These are phyloP conservation scores for Myxozyma geophila DNA, from an alignment of 805 yeast genomes.

Conservation along the genomic window DNA sequence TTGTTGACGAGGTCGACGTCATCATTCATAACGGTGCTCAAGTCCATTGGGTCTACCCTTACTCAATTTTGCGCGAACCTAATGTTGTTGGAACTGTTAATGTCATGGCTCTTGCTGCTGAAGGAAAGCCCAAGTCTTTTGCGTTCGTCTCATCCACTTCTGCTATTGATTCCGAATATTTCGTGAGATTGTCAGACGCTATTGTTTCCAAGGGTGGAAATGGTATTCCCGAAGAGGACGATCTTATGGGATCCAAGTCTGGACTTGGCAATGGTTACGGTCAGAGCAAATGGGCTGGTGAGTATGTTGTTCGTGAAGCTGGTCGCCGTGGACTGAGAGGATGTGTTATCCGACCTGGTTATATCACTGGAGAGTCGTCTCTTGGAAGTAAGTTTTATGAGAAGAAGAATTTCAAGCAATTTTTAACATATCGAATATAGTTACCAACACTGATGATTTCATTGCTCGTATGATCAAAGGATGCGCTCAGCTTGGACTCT, in stretches of 20 bases:
- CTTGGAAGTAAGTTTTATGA: conserved; percentile 57
- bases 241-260: conserved; percentile 73
- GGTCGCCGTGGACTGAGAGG: conserved; percentile 88
- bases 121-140: conserved; percentile 83
- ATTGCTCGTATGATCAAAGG: conserved; percentile 93
- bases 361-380: conserved; percentile 81
- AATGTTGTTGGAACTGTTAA: conserved; percentile 88
- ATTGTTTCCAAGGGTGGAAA: conserved; percentile 62
- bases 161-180: conserved; percentile 82
- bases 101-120: conserved; percentile 73
- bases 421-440: conserved; percentile 38
- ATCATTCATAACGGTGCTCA: conserved; percentile 96
- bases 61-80: conserved; percentile 85
- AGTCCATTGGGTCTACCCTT: conserved; percentile 99
- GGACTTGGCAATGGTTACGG: conserved; percentile 96
- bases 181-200: conserved; percentile 74
- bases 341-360: conserved; percentile 92
- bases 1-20: conserved; percentile 70
- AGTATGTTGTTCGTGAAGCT: conserved; percentile 82
- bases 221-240: conserved; percentile 85
- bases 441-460: conserved; percentile 96
- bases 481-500: conserved; percentile 80
- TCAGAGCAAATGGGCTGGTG: conserved; percentile 98
- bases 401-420: neutral
- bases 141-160: conserved; percentile 97